Percentiles rank a stretch among this genome's conserved stretches.
These are phyloP conservation scores for Tilletia indica DNA, from an alignment of 1,284 basidiomycete genomes.

Conservation along the genomic window DNA sequence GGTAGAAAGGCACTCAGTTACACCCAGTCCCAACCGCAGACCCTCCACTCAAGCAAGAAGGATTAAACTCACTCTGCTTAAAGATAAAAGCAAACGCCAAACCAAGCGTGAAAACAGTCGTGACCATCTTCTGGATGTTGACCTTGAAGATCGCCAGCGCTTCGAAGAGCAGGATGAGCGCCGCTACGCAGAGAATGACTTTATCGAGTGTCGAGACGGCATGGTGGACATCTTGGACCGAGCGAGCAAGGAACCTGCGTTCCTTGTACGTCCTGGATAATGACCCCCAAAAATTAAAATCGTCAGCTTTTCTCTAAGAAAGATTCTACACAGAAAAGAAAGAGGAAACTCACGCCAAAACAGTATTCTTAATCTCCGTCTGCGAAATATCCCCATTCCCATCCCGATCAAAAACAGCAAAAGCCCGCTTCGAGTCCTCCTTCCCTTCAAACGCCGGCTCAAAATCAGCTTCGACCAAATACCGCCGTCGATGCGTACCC, in stretches of 20 bases:
- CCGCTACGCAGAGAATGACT: slow-evolving; percentile 38
- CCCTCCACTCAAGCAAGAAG: not conserved
- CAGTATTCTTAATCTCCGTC: slow-evolving; percentile 70
- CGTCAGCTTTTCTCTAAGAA: not conserved
- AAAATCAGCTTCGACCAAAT: slow-evolving; percentile 70
- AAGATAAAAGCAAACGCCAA: slow-evolving; percentile 53
- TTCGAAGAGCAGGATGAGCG: slow-evolving; percentile 49
- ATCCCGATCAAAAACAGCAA: slow-evolving; percentile 69
- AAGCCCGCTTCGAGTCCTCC: slow-evolving; percentile 66
- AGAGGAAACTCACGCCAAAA: slow-evolving; percentile 57
- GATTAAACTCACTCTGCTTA: slow-evolving; percentile 34
- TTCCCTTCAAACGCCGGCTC: slow-evolving; percentile 67
- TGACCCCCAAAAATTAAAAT: not conserved
- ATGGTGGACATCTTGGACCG: slow-evolving; percentile 52
- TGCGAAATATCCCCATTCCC: slow-evolving; percentile 76
- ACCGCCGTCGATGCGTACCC: slow-evolving; percentile 59
- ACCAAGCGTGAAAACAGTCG: slow-evolving; percentile 52
- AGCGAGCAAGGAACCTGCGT: slow-evolving; percentile 44
- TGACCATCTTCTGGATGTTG: slow-evolving; percentile 43
- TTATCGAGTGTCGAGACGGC: slow-evolving; percentile 47
- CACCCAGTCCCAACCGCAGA: too few species aligned
- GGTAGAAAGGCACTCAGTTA: not conserved
- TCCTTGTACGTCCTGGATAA: slow-evolving; percentile 45
- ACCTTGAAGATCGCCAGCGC: slow-evolving; percentile 52
- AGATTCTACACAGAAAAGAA: not conserved